Evolutionary conservation across 441 rosid genomes (phyloP).

Genomic region (Theobroma grandiflorum): DNA sequence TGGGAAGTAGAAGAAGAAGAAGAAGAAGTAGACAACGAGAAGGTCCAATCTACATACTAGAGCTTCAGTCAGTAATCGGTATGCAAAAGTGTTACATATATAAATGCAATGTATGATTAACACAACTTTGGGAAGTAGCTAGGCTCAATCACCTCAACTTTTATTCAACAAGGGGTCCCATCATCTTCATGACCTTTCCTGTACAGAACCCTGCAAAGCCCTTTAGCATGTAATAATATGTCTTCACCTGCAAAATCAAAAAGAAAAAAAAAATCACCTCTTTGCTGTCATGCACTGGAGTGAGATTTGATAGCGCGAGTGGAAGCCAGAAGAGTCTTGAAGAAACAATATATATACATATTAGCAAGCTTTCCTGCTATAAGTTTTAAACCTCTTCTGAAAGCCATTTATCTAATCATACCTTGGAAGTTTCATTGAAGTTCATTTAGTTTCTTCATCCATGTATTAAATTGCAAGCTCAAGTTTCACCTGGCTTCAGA

Average conservation of each 20-base stretch:
- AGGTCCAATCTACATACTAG: not conserved
- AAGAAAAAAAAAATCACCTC: constrained; percentile 13
- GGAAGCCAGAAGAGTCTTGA: constrained; percentile 17
- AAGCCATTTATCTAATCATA: not conserved
- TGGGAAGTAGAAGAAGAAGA: not conserved
- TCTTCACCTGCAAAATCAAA: constrained; percentile 33
- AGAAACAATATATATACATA: constrained; percentile 10
- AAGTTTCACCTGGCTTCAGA: not conserved
- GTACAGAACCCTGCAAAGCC: constrained; percentile 32
- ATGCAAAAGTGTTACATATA: constrained; percentile 1
- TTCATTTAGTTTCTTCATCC: not conserved
- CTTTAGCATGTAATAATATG: constrained; percentile 32
- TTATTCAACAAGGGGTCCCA: constrained; percentile 34
- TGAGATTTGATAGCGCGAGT: not conserved
- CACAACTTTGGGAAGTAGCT: constrained; percentile 22
- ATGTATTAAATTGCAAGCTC: not conserved
- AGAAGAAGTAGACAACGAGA: too few species aligned
- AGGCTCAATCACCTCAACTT: constrained; percentile 36
- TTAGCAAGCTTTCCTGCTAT: not conserved
- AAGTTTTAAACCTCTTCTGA: not conserved
- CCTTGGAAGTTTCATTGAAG: not conserved
- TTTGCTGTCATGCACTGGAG: constrained; percentile 35
- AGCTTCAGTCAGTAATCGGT: constrained; percentile 5
- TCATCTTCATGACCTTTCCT: constrained; percentile 30
- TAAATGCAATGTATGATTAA: constrained; percentile 22